Conservation (phyloP, 345 rosid species). For the Linum tenue region DNA sequence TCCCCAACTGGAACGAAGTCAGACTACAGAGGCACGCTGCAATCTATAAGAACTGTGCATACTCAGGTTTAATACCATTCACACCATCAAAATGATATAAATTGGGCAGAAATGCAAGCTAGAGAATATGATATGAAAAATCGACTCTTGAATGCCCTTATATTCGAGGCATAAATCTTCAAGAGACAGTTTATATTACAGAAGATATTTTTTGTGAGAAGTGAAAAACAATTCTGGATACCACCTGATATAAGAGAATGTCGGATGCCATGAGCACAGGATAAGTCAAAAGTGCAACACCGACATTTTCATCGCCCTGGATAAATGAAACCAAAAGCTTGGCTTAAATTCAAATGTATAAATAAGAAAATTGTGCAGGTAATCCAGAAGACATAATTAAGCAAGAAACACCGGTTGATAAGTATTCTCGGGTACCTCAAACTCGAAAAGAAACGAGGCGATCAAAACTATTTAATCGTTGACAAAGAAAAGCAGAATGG, state of each 20-base stretch:
- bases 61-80: slow-evolving; percentile 17
- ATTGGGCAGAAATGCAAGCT: slow-evolving; percentile 2
- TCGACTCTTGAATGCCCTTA: neutral
- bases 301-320: slow-evolving; percentile 83
- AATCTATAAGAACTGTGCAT: slow-evolving; percentile 32
- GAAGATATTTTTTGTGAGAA: too few species aligned
- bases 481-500: neutral
- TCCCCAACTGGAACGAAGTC: slow-evolving; percentile 96
- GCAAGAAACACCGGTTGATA: neutral
- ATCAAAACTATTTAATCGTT: neutral
- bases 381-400: neutral
- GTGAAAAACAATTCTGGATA: slow-evolving; percentile 10
- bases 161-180: too few species aligned
- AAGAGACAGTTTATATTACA: too few species aligned
- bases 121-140: neutral
- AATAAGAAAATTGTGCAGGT: neutral
- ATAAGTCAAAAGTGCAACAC: slow-evolving; percentile 72
- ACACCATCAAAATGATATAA: slow-evolving; percentile 10
- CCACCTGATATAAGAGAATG: slow-evolving; percentile 85
- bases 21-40: slow-evolving; percentile 55
- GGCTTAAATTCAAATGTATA: neutral
- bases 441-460: neutral
- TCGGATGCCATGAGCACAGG: slow-evolving; percentile 89
- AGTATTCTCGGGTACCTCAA: neutral
- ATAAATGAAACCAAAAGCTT: slow-evolving; percentile 14